phyloP scores from a whole-genome alignment of 2,329 filamentous ascomycete species.

The Sporothrix dimorphospora region DNA sequence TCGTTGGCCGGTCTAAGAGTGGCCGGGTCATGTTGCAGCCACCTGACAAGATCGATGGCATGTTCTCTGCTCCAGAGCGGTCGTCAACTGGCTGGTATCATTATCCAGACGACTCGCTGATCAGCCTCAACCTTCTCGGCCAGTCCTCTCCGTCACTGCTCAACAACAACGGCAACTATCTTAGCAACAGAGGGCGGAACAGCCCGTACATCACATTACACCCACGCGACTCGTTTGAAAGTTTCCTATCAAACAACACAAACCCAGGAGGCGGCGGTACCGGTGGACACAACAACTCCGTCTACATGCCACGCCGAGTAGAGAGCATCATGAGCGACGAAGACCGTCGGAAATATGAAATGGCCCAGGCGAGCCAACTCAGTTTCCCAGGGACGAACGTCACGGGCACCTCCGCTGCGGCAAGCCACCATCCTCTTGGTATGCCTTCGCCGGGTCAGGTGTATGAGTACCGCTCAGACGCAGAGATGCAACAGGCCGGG shows the following conservation, averaged over 20 bases:
- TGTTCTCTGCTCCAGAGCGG: slow-evolving; percentile 72
- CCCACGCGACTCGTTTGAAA: slow-evolving; percentile 68
- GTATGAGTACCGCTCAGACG: slow-evolving; percentile 52
- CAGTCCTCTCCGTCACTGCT: slow-evolving; percentile 33
- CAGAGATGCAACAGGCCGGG: slow-evolving; percentile 47
- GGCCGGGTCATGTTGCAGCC: slow-evolving; percentile 62
- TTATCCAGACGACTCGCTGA: slow-evolving; percentile 67
- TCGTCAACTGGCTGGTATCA: slow-evolving; percentile 70
- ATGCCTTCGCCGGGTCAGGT: slow-evolving; percentile 50
- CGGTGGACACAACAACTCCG: slow-evolving; percentile 49
- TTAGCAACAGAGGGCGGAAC: background rate
- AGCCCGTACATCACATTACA: slow-evolving; percentile 51
- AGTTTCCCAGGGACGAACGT: slow-evolving; percentile 41
- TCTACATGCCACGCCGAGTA: slow-evolving; percentile 68
- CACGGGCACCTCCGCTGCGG: slow-evolving; percentile 26
- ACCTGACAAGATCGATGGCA: slow-evolving; percentile 73
- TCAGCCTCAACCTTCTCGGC: slow-evolving; percentile 52
- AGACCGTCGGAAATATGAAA: slow-evolving; percentile 72
- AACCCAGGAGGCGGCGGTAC: slow-evolving; percentile 36
- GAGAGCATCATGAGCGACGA: slow-evolving; percentile 80
- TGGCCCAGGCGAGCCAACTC: slow-evolving; percentile 63
- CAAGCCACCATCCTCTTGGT: slow-evolving; percentile 37
- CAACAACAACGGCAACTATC: slow-evolving; percentile 39
- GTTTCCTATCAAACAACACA: slow-evolving; percentile 61
- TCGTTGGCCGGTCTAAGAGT: slow-evolving; percentile 54